Conservation (phyloP, 2,329 filamentous ascomycete species). For the Ceratocystiopsis minuta region DNA sequence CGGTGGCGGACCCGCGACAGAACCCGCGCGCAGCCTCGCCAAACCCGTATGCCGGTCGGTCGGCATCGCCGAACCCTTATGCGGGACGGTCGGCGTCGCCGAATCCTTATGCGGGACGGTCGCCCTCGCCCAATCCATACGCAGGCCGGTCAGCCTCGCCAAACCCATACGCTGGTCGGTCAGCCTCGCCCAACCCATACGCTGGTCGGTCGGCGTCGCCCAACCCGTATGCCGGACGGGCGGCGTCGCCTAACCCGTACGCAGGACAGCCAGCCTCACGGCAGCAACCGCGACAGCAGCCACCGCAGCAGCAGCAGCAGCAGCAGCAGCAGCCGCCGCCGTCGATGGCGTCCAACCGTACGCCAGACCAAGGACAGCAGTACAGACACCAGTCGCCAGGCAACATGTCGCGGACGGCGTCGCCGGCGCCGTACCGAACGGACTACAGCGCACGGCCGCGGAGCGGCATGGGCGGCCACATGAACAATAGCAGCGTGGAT, state of each 20-base stretch:
- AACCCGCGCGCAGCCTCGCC: slow-evolving; percentile 18
- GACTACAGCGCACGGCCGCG: slow-evolving; percentile 24
- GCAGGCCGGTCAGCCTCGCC: slow-evolving; percentile 20
- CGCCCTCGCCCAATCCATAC: slow-evolving; percentile 41
- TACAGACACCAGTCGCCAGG: slow-evolving; percentile 34
- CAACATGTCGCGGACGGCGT: slow-evolving; percentile 26
- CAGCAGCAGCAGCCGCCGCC: slow-evolving; percentile 12
- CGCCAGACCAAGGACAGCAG: slow-evolving; percentile 24
- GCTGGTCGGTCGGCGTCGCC: slow-evolving; percentile 20
- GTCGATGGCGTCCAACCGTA: slow-evolving; percentile 20
- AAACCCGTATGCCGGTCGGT: slow-evolving; percentile 4
- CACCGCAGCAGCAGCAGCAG: slow-evolving; percentile 13
- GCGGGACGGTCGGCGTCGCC: slow-evolving; percentile 20
- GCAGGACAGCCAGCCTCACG: slow-evolving; percentile 21
- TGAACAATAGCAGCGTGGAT: slow-evolving; percentile 17
- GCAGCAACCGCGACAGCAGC: background rate
- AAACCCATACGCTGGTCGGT: slow-evolving; percentile 4
- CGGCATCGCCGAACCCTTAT: slow-evolving; percentile 41
- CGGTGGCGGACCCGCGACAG: slow-evolving; percentile 17
- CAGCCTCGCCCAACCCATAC: slow-evolving; percentile 41
- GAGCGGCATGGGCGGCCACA: slow-evolving; percentile 27
- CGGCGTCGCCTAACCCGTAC: slow-evolving; percentile 41
- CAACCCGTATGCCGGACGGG: slow-evolving; percentile 3
- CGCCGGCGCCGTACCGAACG: background rate
- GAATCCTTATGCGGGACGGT: no score